Conservation (phyloP, 805 yeast genomes). For the Candida tallmaniae region DNA sequence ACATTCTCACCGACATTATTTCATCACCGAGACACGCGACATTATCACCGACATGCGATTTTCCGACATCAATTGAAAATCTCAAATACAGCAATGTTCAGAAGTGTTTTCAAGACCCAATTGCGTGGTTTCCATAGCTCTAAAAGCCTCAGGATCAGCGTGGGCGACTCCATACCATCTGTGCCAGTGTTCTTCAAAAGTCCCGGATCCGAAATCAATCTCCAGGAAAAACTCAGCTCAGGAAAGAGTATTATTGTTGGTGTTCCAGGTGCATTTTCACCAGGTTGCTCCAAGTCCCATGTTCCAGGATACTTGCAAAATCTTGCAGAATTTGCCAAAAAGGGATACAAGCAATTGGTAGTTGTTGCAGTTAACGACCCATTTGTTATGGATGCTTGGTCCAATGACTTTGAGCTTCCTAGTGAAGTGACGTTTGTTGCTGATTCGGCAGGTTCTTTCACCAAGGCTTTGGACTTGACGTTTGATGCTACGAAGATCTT, state of each 20-base stretch:
- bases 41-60: too few relatives aligned
- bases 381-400: slow-evolving; percentile 83
- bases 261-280: slow-evolving; percentile 67
- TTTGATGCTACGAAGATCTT: slow-evolving; percentile 76
- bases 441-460: slow-evolving; percentile 75
- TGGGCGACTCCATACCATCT: slow-evolving; percentile 62
- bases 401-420: slow-evolving; percentile 28
- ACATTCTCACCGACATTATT: too few relatives aligned
- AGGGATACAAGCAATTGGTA: slow-evolving; percentile 61
- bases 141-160: slow-evolving; percentile 17
- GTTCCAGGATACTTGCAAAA: slow-evolving; percentile 67
- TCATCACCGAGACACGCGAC: too few relatives aligned
- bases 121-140: neutral
- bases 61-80: too few relatives aligned
- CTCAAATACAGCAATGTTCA: too few relatives aligned
- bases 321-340: slow-evolving; percentile 48
- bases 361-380: slow-evolving; percentile 83
- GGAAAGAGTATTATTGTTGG: slow-evolving; percentile 37
- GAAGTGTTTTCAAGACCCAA: too few relatives aligned
- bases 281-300: slow-evolving; percentile 69
- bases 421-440: slow-evolving; percentile 57
- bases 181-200: slow-evolving; percentile 53
- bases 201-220: slow-evolving; percentile 58
- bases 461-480: slow-evolving; percentile 55
- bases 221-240: slow-evolving; percentile 41